Percentiles rank a stretch among this genome's conserved stretches.
Evolutionary conservation across 352 stramenopile species (phyloP).

Genomic region (Globisporangium camurandrum): DNA sequence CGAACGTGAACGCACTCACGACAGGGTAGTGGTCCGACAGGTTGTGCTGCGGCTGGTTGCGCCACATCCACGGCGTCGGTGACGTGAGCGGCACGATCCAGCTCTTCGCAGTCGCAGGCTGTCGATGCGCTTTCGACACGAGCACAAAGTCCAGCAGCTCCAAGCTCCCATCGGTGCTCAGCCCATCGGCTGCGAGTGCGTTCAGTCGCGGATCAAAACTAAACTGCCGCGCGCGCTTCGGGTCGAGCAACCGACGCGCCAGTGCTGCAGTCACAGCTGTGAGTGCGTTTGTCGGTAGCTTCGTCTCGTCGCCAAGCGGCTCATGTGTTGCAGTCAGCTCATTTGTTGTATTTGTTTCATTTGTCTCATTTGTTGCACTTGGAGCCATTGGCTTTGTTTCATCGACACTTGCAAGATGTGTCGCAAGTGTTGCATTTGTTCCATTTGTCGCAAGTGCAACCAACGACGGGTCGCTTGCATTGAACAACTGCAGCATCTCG

Average conservation of each 20-base stretch:
- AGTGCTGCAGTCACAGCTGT: neutral
- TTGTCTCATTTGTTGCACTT: too few species aligned
- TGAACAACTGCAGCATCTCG: conserved; percentile 67
- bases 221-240: conserved; percentile 37
- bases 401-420: too few species aligned
- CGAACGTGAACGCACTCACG: conserved; percentile 60
- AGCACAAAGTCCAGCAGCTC: conserved; percentile 74
- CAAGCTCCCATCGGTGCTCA: conserved; percentile 67
- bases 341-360: too few species aligned
- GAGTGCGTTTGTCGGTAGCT: neutral
- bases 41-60: conserved; percentile 53
- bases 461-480: conserved; percentile 37
- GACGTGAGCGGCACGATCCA: conserved; percentile 56
- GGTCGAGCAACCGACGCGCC: conserved; percentile 9
- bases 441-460: too few species aligned
- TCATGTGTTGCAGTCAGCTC: neutral
- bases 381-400: too few species aligned
- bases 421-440: too few species aligned
- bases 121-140: conserved; percentile 43
- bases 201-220: conserved; percentile 73
- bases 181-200: conserved; percentile 45
- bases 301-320: neutral
- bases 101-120: conserved; percentile 41
- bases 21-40: conserved; percentile 77
- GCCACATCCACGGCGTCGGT: conserved; percentile 48